Evolutionary conservation across 139 green algal genomes (phyloP).

Genomic region (Desmodesmus armatus): DNA sequence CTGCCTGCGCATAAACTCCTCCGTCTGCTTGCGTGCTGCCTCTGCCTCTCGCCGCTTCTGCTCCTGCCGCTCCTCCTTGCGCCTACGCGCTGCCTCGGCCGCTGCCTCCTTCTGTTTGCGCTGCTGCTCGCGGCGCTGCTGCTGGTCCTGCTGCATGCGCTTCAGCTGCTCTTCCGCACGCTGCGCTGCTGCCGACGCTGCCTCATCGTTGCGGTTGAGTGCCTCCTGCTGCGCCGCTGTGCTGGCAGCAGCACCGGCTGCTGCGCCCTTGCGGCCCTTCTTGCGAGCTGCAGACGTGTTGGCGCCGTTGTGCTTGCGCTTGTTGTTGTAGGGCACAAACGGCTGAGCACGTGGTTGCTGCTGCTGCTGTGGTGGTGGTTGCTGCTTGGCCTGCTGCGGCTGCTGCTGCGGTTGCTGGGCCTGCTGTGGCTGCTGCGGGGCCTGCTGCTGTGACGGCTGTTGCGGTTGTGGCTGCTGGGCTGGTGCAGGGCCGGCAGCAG

Average conservation of each 20-base stretch:
- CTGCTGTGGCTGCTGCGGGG: not conserved
- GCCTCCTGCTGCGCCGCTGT: too few species aligned
- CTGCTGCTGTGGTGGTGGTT: not conserved
- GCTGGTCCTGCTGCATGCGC: not conserved
- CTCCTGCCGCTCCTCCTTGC: not conserved
- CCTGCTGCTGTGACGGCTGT: not conserved
- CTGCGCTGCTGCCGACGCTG: not conserved
- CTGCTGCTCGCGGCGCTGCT: not conserved
- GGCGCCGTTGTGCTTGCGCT: not conserved
- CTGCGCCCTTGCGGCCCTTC: constrained; percentile 13
- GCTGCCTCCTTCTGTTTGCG: not conserved
- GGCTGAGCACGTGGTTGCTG: not conserved
- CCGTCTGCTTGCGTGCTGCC: too few species aligned
- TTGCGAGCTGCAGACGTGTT: not conserved
- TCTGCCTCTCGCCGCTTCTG: too few species aligned
- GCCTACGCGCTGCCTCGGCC: not conserved
- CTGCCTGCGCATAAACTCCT: too few species aligned
- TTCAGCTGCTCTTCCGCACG: not conserved
- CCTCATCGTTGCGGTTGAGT: too few species aligned
- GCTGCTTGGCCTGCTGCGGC: constrained; percentile 8
- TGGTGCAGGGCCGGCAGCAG: not conserved
- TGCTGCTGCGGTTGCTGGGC: not conserved
- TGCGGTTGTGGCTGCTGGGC: not conserved
- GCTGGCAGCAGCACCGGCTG: constrained; percentile 11
- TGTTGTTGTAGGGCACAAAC: not conserved